Evolutionary conservation across 2,329 filamentous ascomycete genomes (phyloP).

Genomic region (Trichoderma pleuroti): DNA sequence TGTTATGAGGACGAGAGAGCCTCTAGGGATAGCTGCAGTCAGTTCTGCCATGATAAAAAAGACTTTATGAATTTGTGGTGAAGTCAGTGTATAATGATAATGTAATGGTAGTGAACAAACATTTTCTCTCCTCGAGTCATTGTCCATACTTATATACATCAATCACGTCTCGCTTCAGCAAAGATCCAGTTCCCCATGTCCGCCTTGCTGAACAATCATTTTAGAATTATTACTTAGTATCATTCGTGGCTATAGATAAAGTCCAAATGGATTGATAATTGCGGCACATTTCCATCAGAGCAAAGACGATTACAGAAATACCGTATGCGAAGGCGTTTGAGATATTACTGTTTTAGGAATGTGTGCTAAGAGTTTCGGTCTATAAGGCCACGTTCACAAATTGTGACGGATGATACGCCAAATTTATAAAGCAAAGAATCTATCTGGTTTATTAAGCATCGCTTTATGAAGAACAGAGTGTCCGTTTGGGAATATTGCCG

Average conservation of each 20-base stretch:
- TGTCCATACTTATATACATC: not conserved
- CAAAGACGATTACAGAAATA: not conserved
- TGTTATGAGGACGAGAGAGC: not conserved
- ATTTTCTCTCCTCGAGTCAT: not conserved
- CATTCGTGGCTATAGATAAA: not conserved
- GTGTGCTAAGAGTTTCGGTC: not conserved
- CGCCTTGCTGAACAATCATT: not conserved
- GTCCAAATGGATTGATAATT: not conserved
- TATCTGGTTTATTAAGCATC: not conserved
- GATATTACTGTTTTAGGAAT: not conserved
- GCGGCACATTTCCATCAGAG: rapidly evolving
- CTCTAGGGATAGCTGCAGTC: not conserved
- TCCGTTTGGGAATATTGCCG: not conserved
- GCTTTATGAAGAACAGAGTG: not conserved
- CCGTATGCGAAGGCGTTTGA: not conserved
- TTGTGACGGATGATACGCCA: not conserved
- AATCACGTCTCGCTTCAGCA: not conserved
- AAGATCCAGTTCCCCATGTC: not conserved
- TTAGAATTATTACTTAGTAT: not conserved
- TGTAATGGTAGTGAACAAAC: not conserved
- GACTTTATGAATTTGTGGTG: not conserved
- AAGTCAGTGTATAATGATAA: not conserved
- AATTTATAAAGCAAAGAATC: not conserved
- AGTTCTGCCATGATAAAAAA: not conserved
- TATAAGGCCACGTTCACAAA: not conserved